Base-by-base conservation (phyloP, 345 rosid genomes). In the Heritiera littoralis region DNA sequence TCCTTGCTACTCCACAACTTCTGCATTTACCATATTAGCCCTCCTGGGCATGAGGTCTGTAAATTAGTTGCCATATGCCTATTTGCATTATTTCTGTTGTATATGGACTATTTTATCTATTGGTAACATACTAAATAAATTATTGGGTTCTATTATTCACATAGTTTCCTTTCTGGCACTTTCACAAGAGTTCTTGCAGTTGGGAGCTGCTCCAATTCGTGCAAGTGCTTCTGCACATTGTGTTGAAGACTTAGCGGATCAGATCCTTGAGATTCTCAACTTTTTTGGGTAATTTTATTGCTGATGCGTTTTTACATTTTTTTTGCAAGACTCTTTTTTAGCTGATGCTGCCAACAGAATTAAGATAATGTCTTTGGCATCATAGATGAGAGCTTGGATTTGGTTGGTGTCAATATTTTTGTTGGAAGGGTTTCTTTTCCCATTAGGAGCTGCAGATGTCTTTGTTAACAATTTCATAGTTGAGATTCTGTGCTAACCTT, bases 1-100 rank as follows among this genome's bases (percentile, higher is more conserved):
- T 91, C 98, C 15, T 86, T 96, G 87, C 88, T 96, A 59, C 94
- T 92, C 20, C 97, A 94, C 83, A 96, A 94, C 85, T 96, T 96
- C 87, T 96, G 98, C 88, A 87, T 94, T 66, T 96, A 96, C 84
- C 99, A 96, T 80, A 90, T 96, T 60, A 89, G 94, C 75, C 99
- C 99, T 45, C 97, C 99, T 35, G 99, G 99, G 61, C 99, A 96
- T 71, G 98, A 96, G 97, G 98, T 94, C 82, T 80, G 93, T 82
- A 73, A 85, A 81, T 74, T 81, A 78, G 78, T 80, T 74, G 71
- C 75, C 85, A 81, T 83, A 46, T 52, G 49, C 67, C 15, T 68
- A 5, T 74, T 82, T 79, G 10, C 45, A 46, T 1, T 56, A 41
- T 78, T 66, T 80, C 59, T 73, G 4, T 68, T 67, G 18, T 75